Evolutionary conservation across 306 rosid species (phyloP).

Genomic region (Notholithocarpus densiflorus): DNA sequence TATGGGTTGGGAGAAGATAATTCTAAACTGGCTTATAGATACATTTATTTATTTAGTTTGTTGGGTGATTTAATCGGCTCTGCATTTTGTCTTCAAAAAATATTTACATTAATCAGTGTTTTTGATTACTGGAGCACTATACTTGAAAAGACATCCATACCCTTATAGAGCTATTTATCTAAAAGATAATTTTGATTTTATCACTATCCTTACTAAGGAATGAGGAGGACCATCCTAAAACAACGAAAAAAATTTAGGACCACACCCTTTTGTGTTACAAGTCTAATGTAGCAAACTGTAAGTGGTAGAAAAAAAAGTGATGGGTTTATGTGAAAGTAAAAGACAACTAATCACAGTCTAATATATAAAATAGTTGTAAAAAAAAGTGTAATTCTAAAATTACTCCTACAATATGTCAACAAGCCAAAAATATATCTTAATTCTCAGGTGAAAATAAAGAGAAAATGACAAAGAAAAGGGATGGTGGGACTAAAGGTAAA

Average conservation of each 20-base stretch:
- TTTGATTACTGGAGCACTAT: background rate
- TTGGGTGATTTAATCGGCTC: no score
- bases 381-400: no score
- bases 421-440: slow-evolving; percentile 35
- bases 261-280: no score
- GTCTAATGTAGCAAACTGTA: no score
- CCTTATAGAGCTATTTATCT: slow-evolving; percentile 6
- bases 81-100: background rate
- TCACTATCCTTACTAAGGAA: slow-evolving; percentile 11
- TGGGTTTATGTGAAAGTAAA: no score
- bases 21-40: no score
- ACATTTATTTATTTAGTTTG: no score
- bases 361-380: no score
- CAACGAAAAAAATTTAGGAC: no score
- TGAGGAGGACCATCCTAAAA: slow-evolving; percentile 16
- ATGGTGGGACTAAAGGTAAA: slow-evolving; percentile 31
- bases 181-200: slow-evolving; percentile 34
- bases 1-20: no score
- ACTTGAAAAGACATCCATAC: slow-evolving; percentile 28
- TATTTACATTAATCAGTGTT: slow-evolving; percentile 1
- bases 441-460: slow-evolving; percentile 27
- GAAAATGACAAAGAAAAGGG: slow-evolving; percentile 36
- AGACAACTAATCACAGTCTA: no score
- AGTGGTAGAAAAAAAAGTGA: no score
- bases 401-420: slow-evolving; percentile 12